A percentile compares a stretch with the other conserved stretches of the same genome.
These are phyloP conservation scores for Eucalyptus guilfoylei DNA, from an alignment of 345 rosid species.

Conservation along the genomic window DNA sequence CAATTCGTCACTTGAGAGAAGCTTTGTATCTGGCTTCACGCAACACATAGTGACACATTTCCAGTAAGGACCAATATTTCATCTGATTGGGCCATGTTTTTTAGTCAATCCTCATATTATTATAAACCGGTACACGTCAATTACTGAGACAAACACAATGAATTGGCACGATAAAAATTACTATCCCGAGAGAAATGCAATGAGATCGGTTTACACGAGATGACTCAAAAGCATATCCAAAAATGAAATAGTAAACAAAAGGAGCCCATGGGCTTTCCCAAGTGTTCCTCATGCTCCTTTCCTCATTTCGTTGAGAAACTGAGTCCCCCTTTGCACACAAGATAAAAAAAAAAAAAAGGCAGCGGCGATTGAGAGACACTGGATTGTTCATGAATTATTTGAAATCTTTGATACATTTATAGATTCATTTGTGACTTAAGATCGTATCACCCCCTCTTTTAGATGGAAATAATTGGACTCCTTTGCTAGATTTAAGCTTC, in stretches of 20 bases:
- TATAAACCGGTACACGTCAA: neutral
- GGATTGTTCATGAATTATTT: neutral
- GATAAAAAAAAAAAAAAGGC: neutral
- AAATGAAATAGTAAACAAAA: neutral
- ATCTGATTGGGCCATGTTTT: neutral
- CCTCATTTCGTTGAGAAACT: neutral
- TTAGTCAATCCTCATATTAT: neutral
- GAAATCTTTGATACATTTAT: neutral
- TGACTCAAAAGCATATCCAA: neutral
- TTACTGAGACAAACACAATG: neutral
- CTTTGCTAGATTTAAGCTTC: neutral
- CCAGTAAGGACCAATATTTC: neutral
- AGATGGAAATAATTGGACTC: neutral
- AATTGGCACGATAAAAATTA: neutral
- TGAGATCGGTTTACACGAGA: neutral
- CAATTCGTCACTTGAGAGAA: neutral
- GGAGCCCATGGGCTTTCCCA: neutral
- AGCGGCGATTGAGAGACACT: neutral
- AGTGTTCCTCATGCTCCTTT: neutral
- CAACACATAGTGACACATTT: neutral
- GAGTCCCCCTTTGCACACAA: neutral
- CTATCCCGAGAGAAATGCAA: neutral
- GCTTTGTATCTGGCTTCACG: rapidly evolving
- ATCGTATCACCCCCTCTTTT: neutral
- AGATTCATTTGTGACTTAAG: neutral